Evolutionary conservation across 1,139 yeast species (phyloP), one percentile per base, ranked within the genome.

Genomic region (Pichia sp.): DNA sequence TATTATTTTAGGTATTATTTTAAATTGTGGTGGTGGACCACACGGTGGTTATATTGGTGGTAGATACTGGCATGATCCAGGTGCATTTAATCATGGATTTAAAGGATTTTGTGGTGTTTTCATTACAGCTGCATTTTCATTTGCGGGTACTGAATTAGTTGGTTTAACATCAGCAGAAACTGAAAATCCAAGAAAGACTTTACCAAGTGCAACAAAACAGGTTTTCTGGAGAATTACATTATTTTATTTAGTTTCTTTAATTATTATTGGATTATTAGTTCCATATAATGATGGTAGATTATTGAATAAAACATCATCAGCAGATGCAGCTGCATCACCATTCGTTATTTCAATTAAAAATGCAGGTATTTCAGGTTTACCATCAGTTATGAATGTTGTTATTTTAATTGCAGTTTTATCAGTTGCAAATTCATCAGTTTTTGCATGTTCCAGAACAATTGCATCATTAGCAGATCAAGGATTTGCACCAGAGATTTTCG

Each of bases 161-260:
- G 91, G 91, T 47, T 72, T 88, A 57, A 87, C 93, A 5, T 87
- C 95, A 18, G 87, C 91, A 16, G 95, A 87, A 69, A 79, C 93
- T 39, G 74, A 73, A 39, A 81, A 84, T 63, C 95, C 95, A 45
- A 73, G 83, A 63, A 74, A 73, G 61, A 72, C 84, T 4, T 73
- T 84, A 49, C 87, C 89, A 51, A 70, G 71, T 51, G 88, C 88
- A 27, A 77, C 80, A 55, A 83, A 82, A 65, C 87, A 81, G 60
- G 87, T 83, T 27, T 77, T 81, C 63, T 82, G 86, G 83, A 75
- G 90, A 70, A 79, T 84, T 52, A 60, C 79, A 19, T 68, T 83
- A 46, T 82, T 84, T 65, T 84, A 82, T 68, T 64, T 83, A 54
- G 68, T 78, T 16, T 75, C 85, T 3, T 69, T 82, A 56, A 70